Evolutionary conservation across 208 protist species (phyloP), one percentile per base, ranked within the genome.

Genomic region (Leishmania major): DNA sequence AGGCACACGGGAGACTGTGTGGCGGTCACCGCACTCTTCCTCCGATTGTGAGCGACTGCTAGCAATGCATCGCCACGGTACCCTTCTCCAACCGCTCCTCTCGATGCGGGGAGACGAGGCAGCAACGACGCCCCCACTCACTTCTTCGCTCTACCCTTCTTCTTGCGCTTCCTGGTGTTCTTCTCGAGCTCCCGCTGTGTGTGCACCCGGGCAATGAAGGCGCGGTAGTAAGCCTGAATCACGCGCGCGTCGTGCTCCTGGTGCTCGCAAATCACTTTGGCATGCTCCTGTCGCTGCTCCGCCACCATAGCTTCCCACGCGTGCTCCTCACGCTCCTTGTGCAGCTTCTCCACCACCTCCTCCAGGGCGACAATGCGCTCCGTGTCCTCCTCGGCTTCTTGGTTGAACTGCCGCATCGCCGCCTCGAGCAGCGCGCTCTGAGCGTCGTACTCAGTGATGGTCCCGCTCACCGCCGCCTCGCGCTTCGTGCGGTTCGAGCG

Each of bases 171-270:
- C 74, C 76, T 86, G 35, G 47, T 6, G 59, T 78, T 77, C 67
- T 85, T 86, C 77, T 94, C 91, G 47, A 84, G 67, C 77, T 89
- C 80, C 75, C 84, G 78, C 47, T 89, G 84, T 2, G 86, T 70
- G 11, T 89, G 85, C 43, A 91, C 78, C 2, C 95, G 90, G 0
- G 88, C 84, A 13, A 88, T 77, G 83, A 90, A 95, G 60, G 92
- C 84, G 25, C 95, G 89, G 84, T 92, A 97, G 88, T 94, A 98
- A 0, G 93, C 94, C 89, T 98, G 95, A 43, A 98, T 85, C 17
- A 95, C 90, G n/a, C 88, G 84, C 17, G 94, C 91, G 59, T 89
- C 80, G 73, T 94, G 78, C 62, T 89, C 84, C 76, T 81, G 79
- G 4, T 77, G 76, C 79, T 87, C 76, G 17, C 81, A 74, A 67